Conservation (phyloP, 1,284 basidiomycete species). For the Pterula multifida region DNA sequence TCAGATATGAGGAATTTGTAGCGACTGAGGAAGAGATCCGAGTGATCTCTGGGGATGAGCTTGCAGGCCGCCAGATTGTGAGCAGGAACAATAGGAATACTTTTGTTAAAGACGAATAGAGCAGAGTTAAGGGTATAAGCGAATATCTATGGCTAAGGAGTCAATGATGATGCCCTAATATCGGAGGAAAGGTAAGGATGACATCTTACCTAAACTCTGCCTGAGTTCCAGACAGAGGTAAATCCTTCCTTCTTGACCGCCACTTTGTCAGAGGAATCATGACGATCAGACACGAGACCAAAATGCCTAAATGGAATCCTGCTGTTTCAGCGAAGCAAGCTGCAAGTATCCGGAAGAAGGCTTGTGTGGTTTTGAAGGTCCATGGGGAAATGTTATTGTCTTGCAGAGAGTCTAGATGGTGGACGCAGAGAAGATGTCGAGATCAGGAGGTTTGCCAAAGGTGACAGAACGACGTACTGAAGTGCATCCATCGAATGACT, state of each 20-base stretch:
- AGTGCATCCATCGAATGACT: constrained; percentile 71
- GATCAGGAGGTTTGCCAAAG: neutral
- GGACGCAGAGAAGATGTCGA: neutral
- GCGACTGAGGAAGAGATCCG: constrained; percentile 16
- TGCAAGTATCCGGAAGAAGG: constrained; percentile 44
- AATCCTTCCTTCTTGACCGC: constrained; percentile 8
- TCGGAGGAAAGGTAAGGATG: neutral
- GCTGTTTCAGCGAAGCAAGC: constrained; percentile 60
- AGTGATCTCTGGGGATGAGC: constrained; percentile 7
- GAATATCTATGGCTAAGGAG: constrained; percentile 27
- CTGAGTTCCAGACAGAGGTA: constrained; percentile 35
- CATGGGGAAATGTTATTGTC: constrained; percentile 27
- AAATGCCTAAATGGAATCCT: constrained; percentile 59
- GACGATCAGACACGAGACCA: constrained; percentile 40
- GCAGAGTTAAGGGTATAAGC: constrained; percentile 66
- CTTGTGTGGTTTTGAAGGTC: constrained; percentile 32
- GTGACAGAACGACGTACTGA: constrained; percentile 29
- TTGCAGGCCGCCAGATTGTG: constrained; percentile 67
- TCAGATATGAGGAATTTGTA: constrained; percentile 15
- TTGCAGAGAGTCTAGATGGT: constrained; percentile 23
- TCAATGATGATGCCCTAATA: neutral
- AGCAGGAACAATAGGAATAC: constrained; percentile 75
- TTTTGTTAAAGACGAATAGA: constrained; percentile 83
- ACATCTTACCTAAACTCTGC: constrained; percentile 39
- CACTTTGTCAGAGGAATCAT: constrained; percentile 29